A percentile compares a stretch with the other conserved stretches of the same genome.
Evolutionary conservation across 1,284 basidiomycete species (phyloP).

Genomic region (Taiwanofungus camphoratus): DNA sequence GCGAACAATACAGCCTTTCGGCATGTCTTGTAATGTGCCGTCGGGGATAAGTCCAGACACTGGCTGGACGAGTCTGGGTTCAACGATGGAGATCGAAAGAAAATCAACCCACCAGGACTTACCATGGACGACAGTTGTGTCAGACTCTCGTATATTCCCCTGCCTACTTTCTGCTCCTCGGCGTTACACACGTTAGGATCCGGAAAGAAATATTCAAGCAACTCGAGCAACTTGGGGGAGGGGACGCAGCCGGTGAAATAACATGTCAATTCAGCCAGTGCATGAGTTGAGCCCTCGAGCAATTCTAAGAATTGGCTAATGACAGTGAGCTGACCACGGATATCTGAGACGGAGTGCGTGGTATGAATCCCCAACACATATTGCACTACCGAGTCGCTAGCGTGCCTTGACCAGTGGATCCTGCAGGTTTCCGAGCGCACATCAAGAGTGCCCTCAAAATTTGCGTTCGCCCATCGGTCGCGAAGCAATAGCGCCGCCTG

Average conservation of each 20-base stretch:
- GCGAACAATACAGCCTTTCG: background rate
- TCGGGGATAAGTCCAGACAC: background rate
- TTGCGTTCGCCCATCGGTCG: too few species aligned
- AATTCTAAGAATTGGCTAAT: constrained; percentile 2
- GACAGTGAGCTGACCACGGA: background rate
- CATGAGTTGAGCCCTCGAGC: background rate
- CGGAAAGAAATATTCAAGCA: constrained; percentile 1
- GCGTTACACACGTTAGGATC: background rate
- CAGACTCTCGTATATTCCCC: too few species aligned
- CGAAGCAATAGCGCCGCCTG: too few species aligned
- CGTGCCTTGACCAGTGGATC: too few species aligned
- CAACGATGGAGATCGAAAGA: background rate
- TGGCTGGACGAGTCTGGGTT: background rate
- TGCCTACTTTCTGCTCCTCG: too few species aligned
- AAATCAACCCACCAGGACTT: too few species aligned
- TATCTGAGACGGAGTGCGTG: constrained; percentile 1
- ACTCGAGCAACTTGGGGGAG: background rate
- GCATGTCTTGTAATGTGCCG: background rate
- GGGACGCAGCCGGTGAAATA: background rate
- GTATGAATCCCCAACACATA: constrained; percentile 1
- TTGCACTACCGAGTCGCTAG: too few species aligned
- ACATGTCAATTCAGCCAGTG: background rate
- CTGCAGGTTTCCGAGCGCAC: too few species aligned
- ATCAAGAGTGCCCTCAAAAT: too few species aligned
- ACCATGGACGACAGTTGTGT: too few species aligned